Percentiles rank a stretch among this genome's conserved stretches.
phyloP scores from a whole-genome alignment of 257 asterid genomes.

The Solanum tacnaense region DNA sequence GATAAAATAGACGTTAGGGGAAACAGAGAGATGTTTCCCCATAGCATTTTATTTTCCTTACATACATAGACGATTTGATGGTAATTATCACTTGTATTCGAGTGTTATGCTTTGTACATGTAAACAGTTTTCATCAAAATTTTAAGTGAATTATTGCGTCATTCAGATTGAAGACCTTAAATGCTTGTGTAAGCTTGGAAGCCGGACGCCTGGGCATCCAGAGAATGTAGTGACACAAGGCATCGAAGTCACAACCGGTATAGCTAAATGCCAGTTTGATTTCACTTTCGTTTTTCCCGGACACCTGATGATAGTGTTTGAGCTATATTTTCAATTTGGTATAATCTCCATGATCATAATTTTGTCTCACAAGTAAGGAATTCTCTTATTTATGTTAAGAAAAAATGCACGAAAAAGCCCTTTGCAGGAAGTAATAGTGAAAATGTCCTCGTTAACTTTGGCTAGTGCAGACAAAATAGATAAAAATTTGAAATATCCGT shows the following conservation, averaged over 20 bases:
- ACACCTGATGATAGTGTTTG: neutral
- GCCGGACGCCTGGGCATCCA: conserved; percentile 45
- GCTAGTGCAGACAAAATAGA: neutral
- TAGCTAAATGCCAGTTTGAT: neutral
- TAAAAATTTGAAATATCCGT: neutral
- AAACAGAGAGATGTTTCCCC: neutral
- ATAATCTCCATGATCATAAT: neutral
- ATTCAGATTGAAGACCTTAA: conserved; percentile 35
- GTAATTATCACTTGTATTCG: neutral
- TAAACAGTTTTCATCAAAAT: neutral
- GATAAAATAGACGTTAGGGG: neutral
- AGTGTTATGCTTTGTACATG: neutral
- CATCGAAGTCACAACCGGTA: conserved; percentile 54
- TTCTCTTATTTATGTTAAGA: too few species aligned
- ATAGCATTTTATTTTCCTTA: neutral
- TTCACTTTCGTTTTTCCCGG: neutral
- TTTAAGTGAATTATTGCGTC: neutral
- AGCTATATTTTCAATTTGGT: neutral
- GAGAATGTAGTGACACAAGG: conserved; percentile 39
- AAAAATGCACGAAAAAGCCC: neutral
- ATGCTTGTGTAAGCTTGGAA: conserved; percentile 30
- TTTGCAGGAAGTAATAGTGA: neutral
- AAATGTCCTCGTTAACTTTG: neutral
- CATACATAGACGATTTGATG: neutral
- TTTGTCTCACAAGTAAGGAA: neutral